phyloP scores from a whole-genome alignment of 2,329 filamentous ascomycete genomes.

The Diplodia intermedia region DNA sequence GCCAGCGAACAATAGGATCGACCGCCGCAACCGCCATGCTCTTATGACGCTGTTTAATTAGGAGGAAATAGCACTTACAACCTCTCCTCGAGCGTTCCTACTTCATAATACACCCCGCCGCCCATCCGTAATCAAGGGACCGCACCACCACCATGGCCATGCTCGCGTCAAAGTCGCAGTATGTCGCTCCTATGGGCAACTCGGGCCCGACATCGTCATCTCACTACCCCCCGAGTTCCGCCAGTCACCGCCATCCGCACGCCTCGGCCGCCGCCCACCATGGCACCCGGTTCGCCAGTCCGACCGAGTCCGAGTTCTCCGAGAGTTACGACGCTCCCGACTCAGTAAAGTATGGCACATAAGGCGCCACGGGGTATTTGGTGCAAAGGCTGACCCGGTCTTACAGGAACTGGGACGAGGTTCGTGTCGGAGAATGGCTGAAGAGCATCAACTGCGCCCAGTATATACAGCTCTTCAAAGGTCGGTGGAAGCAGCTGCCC shows the following conservation, averaged over 20 bases:
- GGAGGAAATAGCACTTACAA: slow-evolving; percentile 24
- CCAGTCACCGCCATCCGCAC: slow-evolving; percentile 47
- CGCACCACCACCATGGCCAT: slow-evolving; percentile 67
- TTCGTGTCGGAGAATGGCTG: slow-evolving; percentile 89
- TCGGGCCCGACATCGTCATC: slow-evolving; percentile 42
- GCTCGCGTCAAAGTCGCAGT: slow-evolving; percentile 77
- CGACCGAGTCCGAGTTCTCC: slow-evolving; percentile 92
- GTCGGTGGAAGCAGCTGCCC: slow-evolving; percentile 44
- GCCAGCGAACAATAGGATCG: slow-evolving; percentile 20
- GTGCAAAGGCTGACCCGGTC: slow-evolving; percentile 36
- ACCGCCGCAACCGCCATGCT: slow-evolving; percentile 26
- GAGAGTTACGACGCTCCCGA: slow-evolving; percentile 76
- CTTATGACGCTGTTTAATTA: slow-evolving; percentile 30
- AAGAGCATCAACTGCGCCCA: slow-evolving; percentile 90
- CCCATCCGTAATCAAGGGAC: slow-evolving; percentile 12
- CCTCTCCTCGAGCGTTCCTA: slow-evolving; percentile 2
- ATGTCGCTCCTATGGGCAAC: slow-evolving; percentile 59
- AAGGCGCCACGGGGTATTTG: neutral
- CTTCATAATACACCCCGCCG: slow-evolving; percentile 5
- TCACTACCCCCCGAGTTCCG: slow-evolving; percentile 46
- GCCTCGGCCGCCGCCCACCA: slow-evolving; percentile 53
- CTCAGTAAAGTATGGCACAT: slow-evolving; percentile 52
- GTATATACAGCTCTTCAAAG: slow-evolving; percentile 87
- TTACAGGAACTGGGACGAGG: slow-evolving; percentile 80
- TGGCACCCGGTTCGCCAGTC: slow-evolving; percentile 69